Conservation (phyloP, 2,329 filamentous ascomycete species). For the Penicillium italicum region DNA sequence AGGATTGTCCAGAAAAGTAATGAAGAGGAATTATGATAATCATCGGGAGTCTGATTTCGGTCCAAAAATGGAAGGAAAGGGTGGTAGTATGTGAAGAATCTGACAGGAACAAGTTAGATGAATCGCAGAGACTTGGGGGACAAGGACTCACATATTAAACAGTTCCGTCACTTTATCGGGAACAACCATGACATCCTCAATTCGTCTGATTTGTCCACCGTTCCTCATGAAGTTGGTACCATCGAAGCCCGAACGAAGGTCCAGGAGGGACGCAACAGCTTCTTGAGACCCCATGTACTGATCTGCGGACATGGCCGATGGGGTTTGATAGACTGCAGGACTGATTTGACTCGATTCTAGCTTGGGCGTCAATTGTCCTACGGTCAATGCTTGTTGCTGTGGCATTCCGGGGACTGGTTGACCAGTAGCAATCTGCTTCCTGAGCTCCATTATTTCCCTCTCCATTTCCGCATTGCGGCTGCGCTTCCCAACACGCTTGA, state of each 20-base stretch:
- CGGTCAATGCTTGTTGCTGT: conserved; percentile 23
- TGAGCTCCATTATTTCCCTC: conserved; percentile 52
- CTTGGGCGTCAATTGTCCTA: conserved; percentile 33
- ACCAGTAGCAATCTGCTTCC: conserved; percentile 45
- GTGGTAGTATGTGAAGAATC: conserved; percentile 63
- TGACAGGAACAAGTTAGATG: conserved; percentile 36
- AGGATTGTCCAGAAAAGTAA: conserved; percentile 67
- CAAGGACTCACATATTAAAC: conserved; percentile 41
- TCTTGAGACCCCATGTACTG: conserved; percentile 49
- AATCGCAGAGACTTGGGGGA: neutral
- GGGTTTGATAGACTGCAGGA: conserved; percentile 34
- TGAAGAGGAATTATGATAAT: conserved; percentile 57
- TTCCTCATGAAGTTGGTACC: conserved; percentile 46
- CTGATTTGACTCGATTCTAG: conserved; percentile 39
- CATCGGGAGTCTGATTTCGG: conserved; percentile 51
- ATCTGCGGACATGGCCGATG: conserved; percentile 37
- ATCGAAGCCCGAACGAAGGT: conserved; percentile 48
- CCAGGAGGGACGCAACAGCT: conserved; percentile 50
- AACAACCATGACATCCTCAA: conserved; percentile 50
- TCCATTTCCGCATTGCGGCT: conserved; percentile 64
- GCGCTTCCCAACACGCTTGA: conserved; percentile 65
- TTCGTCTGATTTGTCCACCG: conserved; percentile 49
- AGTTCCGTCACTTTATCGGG: conserved; percentile 44
- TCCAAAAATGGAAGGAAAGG: conserved; percentile 63
- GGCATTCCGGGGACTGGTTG: conserved; percentile 21